phyloP scores from a whole-genome alignment of 306 rosid species.

The Fragaria nilgerrensis region DNA sequence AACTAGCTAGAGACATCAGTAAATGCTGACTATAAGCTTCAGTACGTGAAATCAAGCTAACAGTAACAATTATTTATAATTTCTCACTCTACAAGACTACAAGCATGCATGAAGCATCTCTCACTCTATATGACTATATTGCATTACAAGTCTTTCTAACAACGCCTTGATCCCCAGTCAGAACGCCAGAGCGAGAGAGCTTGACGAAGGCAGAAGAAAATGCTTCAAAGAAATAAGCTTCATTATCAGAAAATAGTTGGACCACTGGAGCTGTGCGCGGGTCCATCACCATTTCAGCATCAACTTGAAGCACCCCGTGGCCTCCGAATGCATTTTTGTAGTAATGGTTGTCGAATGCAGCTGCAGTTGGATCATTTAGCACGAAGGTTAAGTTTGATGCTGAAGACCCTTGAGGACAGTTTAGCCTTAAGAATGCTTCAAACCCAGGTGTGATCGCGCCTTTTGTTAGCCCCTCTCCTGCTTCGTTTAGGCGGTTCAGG shows the following conservation, averaged over 20 bases:
- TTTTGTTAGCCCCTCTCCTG: not conserved
- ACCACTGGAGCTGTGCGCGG: conserved; percentile 18
- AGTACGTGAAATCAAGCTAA: not conserved
- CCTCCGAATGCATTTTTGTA: conserved; percentile 27
- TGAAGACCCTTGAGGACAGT: conserved; percentile 20
- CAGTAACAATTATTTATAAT: not conserved
- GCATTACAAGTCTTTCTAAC: conserved; percentile 27
- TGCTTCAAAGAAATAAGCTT: conserved; percentile 28
- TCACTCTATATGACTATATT: conserved; percentile 4
- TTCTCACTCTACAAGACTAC: not conserved
- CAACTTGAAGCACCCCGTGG: conserved; percentile 30
- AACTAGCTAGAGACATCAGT: not conserved
- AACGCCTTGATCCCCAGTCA: conserved; percentile 27
- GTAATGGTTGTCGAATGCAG: conserved; percentile 26
- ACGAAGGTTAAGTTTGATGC: conserved; percentile 28
- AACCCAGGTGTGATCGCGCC: conserved; percentile 21
- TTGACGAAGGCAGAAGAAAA: conserved; percentile 38
- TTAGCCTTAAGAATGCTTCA: conserved; percentile 27
- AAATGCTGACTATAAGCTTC: not conserved
- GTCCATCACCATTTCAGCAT: conserved; percentile 32
- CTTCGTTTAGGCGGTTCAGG: conserved; percentile 18
- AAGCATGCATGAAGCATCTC: no score
- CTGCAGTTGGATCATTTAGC: conserved; percentile 29
- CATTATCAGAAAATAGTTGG: conserved; percentile 4
- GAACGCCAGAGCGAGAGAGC: conserved; percentile 30